Conservation (phyloP, 192 early-diverging fungal species). For the Linnemannia exigua region DNA sequence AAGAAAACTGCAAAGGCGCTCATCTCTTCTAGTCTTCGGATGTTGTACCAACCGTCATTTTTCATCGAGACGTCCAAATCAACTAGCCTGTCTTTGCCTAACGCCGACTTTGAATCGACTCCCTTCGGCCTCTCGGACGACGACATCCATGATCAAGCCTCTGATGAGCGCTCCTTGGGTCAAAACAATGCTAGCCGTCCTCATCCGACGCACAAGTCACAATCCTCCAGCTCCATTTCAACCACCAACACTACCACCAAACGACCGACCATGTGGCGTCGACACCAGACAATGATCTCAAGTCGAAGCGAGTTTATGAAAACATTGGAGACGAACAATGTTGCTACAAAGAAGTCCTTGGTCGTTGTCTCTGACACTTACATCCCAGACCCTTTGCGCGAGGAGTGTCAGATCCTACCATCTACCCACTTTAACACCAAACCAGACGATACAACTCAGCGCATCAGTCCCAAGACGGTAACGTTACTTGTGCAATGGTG, state of each 20-base stretch:
- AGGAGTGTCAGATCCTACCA: slow-evolving; percentile 69
- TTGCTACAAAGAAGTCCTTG: neutral
- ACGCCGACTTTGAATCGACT: neutral
- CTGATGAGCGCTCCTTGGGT: neutral
- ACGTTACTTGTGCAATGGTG: neutral
- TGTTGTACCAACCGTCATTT: neutral
- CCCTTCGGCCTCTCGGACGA: neutral
- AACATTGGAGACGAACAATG: slow-evolving; percentile 21
- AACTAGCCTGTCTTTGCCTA: slow-evolving; percentile 14
- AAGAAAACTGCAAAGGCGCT: neutral
- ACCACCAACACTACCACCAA: neutral
- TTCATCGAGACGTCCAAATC: neutral
- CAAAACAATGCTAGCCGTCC: neutral
- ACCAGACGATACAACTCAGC: slow-evolving; percentile 73
- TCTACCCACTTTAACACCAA: slow-evolving; percentile 51
- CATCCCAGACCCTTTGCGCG: slow-evolving; percentile 32
- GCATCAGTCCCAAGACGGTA: slow-evolving; percentile 72
- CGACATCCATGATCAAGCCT: neutral
- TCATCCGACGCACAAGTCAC: neutral
- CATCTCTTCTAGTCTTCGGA: slow-evolving; percentile 8
- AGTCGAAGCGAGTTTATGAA: slow-evolving; percentile 44
- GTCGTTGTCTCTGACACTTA: slow-evolving; percentile 25
- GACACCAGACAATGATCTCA: slow-evolving; percentile 51
- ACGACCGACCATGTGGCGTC: slow-evolving; percentile 24
- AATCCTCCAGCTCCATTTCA: neutral